Percentiles rank a stretch among this genome's conserved stretches.
These are phyloP conservation scores for Stephanocyclus meneghinianus DNA, from an alignment of 352 stramenopile genomes.

Conservation along the genomic window DNA sequence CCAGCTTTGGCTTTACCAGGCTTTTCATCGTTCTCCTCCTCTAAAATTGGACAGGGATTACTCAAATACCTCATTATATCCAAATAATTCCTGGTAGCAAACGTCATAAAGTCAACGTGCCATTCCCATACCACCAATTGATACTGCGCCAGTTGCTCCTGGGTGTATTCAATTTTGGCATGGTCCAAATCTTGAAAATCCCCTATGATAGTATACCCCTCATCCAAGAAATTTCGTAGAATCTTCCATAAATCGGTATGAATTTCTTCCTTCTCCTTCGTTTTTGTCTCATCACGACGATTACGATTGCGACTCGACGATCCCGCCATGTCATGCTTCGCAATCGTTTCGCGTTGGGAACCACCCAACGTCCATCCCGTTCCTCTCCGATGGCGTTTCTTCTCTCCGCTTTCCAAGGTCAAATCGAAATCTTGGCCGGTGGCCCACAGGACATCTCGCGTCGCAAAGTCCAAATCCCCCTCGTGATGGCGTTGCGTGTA, in stretches of 20 bases:
- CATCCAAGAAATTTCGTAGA: conserved; percentile 32
- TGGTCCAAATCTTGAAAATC: conserved; percentile 58
- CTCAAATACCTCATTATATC: conserved; percentile 47
- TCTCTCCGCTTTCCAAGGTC: conserved; percentile 19
- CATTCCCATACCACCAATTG: conserved; percentile 45
- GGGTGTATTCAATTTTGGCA: conserved; percentile 38
- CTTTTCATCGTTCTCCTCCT: neutral
- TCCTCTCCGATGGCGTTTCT: neutral
- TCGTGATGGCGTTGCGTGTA: conserved; percentile 13
- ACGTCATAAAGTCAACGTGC: conserved; percentile 43
- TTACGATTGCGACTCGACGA: neutral
- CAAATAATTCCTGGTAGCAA: conserved; percentile 36
- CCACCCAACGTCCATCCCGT: neutral
- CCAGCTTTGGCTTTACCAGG: neutral
- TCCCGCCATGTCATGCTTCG: conserved; percentile 5
- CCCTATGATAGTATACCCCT: conserved; percentile 47
- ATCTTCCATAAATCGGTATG: conserved; percentile 42
- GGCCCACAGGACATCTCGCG: neutral
- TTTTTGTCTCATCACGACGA: neutral
- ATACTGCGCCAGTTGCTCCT: conserved; percentile 22
- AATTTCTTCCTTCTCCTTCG: conserved; percentile 6
- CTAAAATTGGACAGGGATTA: conserved; percentile 27
- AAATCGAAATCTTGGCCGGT: conserved; percentile 16
- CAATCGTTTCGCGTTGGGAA: neutral
- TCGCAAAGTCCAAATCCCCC: neutral